Percentiles rank a stretch among this genome's conserved stretches.
Conservation (phyloP, 192 early-diverging fungal genomes). For the Lobosporangium transversale region DNA sequence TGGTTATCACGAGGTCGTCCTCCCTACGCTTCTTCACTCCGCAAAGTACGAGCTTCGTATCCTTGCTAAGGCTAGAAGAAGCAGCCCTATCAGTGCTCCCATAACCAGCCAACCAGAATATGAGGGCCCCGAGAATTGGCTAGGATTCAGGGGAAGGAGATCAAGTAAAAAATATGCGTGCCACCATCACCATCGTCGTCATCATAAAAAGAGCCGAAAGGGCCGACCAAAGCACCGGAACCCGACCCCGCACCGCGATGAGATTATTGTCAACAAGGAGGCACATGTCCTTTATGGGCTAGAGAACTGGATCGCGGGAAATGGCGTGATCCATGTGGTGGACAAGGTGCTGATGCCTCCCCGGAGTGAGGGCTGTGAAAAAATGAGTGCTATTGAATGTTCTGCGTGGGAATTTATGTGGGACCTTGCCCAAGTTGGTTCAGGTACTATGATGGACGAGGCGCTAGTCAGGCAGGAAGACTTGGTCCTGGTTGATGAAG, state of each 20-base stretch:
- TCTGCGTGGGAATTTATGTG: conserved; percentile 37
- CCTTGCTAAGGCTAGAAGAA: conserved; percentile 12
- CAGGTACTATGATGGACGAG: conserved; percentile 12
- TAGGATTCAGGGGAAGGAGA: no score
- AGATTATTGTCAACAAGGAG: conserved; percentile 29
- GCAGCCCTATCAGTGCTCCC: background rate
- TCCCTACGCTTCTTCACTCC: conserved; percentile 27
- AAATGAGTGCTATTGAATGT: conserved; percentile 25
- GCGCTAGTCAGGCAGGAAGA: conserved; percentile 3
- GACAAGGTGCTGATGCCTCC: conserved; percentile 57
- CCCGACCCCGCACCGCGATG: conserved; percentile 2
- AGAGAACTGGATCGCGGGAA: conserved; percentile 56
- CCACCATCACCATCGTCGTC: conserved; percentile 11
- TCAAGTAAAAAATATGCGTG: conserved; percentile 4
- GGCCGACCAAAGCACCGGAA: background rate
- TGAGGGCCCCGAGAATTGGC: background rate
- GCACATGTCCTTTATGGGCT: conserved; percentile 8
- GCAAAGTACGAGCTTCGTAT: conserved; percentile 15
- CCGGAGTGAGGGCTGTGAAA: conserved; percentile 25
- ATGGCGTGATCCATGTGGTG: conserved; percentile 58
- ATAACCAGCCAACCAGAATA: background rate
- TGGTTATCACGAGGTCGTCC: conserved; percentile 20
- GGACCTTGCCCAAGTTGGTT: conserved; percentile 17
- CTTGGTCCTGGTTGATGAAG: conserved; percentile 16
- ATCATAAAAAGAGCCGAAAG: background rate